Evolutionary conservation across 805 yeast species (phyloP).

Genomic region (Barnettozyma botsteinii): DNA sequence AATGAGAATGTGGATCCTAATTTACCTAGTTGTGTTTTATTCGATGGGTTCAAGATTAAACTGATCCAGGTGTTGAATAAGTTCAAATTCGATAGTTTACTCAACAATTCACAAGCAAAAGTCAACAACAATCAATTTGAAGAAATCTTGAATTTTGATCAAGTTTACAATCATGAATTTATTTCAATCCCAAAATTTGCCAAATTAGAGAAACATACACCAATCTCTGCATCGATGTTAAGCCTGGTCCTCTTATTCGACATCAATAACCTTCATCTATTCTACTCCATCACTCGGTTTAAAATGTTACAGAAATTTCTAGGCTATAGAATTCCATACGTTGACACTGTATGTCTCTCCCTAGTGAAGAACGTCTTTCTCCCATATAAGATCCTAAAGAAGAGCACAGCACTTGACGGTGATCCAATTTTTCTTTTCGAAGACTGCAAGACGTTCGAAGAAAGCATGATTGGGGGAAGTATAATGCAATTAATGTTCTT

Average conservation of each 20-base stretch:
- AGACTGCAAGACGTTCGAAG: not conserved
- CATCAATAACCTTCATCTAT: slow-evolving; percentile 1
- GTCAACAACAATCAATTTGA: not conserved
- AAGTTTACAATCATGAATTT: not conserved
- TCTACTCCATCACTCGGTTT: not conserved
- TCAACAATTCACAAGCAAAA: not conserved
- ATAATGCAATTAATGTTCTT: slow-evolving; percentile 2
- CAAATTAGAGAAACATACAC: not conserved
- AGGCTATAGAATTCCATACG: not conserved
- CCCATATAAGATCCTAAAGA: not conserved
- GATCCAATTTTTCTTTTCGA: not conserved
- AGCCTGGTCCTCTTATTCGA: not conserved
- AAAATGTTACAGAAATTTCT: not conserved
- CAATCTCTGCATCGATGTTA: not conserved
- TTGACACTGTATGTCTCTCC: not conserved
- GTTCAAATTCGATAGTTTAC: not conserved
- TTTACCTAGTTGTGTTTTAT: not conserved
- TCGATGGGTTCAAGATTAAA: not conserved
- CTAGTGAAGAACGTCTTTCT: not conserved
- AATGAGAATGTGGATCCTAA: not conserved
- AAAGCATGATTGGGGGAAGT: slow-evolving; percentile 4
- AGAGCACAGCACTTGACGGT: not conserved
- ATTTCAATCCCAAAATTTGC: not conserved
- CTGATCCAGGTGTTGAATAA: not conserved
- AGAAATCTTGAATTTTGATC: not conserved